phyloP scores from a whole-genome alignment of 163 green algal genomes.

The Trebouxia gelatinosa region DNA sequence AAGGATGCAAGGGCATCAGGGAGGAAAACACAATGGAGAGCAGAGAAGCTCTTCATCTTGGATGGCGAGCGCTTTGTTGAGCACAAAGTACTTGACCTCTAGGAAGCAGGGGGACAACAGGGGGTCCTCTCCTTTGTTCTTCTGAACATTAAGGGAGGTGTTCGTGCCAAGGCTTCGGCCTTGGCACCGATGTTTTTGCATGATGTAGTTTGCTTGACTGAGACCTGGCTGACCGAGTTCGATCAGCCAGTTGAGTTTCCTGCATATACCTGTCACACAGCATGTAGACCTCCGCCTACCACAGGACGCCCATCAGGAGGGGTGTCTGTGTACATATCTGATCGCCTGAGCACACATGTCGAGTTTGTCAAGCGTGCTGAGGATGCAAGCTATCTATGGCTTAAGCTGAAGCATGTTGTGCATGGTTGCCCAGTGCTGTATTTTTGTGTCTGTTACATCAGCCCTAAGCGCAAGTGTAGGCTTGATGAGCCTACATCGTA shows the following conservation, averaged over 20 bases:
- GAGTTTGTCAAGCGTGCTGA: slow-evolving; percentile 1
- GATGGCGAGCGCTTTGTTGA: slow-evolving; percentile 11
- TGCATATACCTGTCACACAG: neutral
- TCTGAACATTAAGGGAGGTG: slow-evolving; percentile 7
- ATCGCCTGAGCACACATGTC: neutral
- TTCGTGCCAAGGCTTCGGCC: neutral
- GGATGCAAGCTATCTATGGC: slow-evolving; percentile 3
- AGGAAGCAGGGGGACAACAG: no score
- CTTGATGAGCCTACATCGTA: neutral
- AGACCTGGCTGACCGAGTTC: neutral
- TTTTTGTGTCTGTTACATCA: neutral
- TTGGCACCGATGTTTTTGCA: neutral
- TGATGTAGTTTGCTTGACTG: slow-evolving; percentile 7
- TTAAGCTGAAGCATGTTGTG: neutral
- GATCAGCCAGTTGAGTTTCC: neutral
- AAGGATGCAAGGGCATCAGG: slow-evolving; percentile 10
- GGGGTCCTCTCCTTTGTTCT: no score
- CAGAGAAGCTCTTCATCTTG: slow-evolving; percentile 2
- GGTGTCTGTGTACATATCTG: neutral
- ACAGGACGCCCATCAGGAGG: neutral
- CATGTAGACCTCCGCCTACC: neutral
- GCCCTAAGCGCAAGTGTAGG: neutral
- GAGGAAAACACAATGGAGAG: slow-evolving; percentile 1
- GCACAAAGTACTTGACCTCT: slow-evolving; percentile 2
- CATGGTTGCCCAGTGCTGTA: neutral